Percentiles rank a stretch among this genome's conserved stretches.
phyloP scores from a whole-genome alignment of 202 grass and related monocot genomes.

The Panicum virgatum region DNA sequence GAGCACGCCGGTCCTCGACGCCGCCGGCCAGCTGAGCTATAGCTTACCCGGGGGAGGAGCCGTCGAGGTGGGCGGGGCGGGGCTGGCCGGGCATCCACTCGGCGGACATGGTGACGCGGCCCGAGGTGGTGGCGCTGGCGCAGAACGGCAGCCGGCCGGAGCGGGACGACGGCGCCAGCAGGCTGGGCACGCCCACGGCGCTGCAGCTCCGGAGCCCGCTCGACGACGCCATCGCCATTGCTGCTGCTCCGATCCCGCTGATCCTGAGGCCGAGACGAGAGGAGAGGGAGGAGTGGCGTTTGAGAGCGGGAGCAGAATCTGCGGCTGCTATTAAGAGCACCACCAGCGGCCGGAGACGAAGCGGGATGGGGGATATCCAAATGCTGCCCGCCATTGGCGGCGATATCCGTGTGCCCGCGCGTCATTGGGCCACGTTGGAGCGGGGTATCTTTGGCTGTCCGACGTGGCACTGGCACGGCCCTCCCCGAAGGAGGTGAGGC shows the following conservation, averaged over 20 bases:
- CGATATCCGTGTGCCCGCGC: background rate
- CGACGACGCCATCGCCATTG: conserved; percentile 65
- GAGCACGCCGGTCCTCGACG: background rate
- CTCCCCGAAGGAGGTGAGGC: too few species aligned
- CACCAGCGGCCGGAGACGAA: background rate
- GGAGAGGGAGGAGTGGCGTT: conserved; percentile 4
- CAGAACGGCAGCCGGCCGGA: conserved; percentile 51
- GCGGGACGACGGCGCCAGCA: conserved; percentile 63
- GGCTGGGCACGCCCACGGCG: conserved; percentile 71
- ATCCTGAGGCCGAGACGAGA: background rate
- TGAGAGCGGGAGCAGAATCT: conserved; percentile 36
- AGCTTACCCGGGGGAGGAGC: conserved; percentile 72
- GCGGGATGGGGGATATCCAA: conserved; percentile 1
- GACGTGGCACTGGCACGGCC: background rate
- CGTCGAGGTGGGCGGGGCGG: conserved; percentile 86
- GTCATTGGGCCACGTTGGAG: background rate
- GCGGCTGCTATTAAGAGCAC: conserved; percentile 60
- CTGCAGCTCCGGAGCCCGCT: conserved; percentile 75
- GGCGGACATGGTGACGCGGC: conserved; percentile 86
- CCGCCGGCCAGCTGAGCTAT: background rate
- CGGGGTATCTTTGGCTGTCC: background rate
- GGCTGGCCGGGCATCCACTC: conserved; percentile 99
- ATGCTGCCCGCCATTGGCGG: background rate
- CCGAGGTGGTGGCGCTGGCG: conserved; percentile 47
- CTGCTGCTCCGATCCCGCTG: background rate